Evolutionary conservation across 225 moss, liverwort and hornwort species (phyloP).

Genomic region (Climacium dendroides): DNA sequence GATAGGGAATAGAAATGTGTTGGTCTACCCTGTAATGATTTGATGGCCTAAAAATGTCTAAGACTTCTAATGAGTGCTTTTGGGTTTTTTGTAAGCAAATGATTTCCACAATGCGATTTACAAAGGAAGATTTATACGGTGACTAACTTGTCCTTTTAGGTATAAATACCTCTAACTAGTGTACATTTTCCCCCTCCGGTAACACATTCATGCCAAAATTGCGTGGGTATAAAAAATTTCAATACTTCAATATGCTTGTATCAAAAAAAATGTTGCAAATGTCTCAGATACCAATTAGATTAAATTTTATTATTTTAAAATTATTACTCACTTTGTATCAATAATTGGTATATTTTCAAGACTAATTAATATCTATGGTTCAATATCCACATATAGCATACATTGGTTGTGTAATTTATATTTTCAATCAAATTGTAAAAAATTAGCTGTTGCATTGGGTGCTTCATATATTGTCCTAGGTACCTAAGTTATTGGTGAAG

Average conservation of each 20-base stretch:
- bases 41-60: rapidly evolving
- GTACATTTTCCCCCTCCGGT: too few relatives aligned
- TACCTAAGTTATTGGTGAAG: background rate
- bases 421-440: background rate
- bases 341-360: background rate
- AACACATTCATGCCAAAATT: background rate
- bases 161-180: too few relatives aligned
- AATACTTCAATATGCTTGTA: background rate
- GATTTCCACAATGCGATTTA: too few relatives aligned
- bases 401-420: background rate
- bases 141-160: rapidly evolving
- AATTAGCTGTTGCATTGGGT: background rate
- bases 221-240: background rate
- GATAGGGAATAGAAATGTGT: too few relatives aligned
- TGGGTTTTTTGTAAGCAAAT: too few relatives aligned
- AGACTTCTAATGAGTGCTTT: too few relatives aligned
- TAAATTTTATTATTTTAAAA: too few relatives aligned
- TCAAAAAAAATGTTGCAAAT: too few relatives aligned
- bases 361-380: background rate
- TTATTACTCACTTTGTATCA: background rate
- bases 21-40: too few relatives aligned
- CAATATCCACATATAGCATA: background rate
- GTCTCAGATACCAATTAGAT: rapidly evolving
- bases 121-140: too few relatives aligned
- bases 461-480: rapidly evolving